Percentiles rank a stretch among this genome's conserved stretches.
Conservation (phyloP, 2,329 filamentous ascomycete genomes). For the Pseudocercospora pini-densiflorae region DNA sequence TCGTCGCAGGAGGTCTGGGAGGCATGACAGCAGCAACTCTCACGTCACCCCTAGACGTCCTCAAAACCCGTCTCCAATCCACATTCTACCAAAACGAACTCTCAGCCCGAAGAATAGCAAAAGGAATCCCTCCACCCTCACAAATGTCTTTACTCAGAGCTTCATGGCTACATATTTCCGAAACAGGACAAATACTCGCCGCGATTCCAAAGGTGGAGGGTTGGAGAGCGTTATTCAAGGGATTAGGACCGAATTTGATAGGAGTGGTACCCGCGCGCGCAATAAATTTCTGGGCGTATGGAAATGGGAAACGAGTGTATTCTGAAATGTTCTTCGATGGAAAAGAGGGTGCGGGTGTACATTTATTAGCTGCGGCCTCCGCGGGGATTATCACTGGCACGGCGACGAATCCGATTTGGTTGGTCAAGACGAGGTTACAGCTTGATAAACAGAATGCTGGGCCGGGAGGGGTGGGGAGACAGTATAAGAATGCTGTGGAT, state of each 20-base stretch:
- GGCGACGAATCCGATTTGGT: constrained; percentile 94
- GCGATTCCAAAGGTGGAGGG: constrained; percentile 83
- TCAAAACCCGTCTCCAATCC: constrained; percentile 91
- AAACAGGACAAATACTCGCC: constrained; percentile 84
- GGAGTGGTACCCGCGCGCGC: constrained; percentile 87
- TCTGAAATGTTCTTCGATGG: constrained; percentile 74
- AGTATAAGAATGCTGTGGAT: constrained; percentile 86
- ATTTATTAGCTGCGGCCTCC: constrained; percentile 74
- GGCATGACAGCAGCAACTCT: constrained; percentile 91
- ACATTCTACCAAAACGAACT: constrained; percentile 92
- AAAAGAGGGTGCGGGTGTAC: constrained; percentile 73
- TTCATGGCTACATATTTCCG: constrained; percentile 74
- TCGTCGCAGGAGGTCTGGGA: constrained; percentile 85
- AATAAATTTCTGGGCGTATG: constrained; percentile 94
- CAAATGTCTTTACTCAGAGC: constrained; percentile 68
- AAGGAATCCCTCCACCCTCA: constrained; percentile 57
- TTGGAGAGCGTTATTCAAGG: constrained; percentile 87
- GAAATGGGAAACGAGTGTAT: constrained; percentile 85
- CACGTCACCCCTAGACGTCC: constrained; percentile 91
- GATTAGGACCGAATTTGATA: constrained; percentile 85
- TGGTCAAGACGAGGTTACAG: constrained; percentile 91
- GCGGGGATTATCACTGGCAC: constrained; percentile 88
- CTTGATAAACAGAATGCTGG: constrained; percentile 82
- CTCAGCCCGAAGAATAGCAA: constrained; percentile 66
- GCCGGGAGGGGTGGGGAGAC: constrained; percentile 59